Conservation (phyloP, 2,329 filamentous ascomycete genomes). For the Apiospora phragmitis region DNA sequence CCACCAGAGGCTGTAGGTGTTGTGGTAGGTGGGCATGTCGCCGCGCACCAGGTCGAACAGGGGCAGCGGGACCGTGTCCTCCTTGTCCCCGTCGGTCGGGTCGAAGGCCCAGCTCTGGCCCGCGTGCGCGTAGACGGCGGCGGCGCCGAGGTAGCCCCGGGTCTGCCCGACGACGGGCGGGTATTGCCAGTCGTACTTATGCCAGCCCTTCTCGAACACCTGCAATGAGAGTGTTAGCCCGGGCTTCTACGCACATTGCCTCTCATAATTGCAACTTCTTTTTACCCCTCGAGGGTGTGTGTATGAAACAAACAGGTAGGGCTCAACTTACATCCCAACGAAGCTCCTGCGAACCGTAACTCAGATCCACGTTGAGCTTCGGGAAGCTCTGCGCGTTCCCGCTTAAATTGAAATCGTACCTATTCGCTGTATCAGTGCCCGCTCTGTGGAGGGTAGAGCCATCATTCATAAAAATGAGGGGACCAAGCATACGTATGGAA, state of each 20-base stretch:
- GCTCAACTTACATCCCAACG: conserved; percentile 7
- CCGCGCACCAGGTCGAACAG: background rate
- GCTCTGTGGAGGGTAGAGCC: too few species aligned
- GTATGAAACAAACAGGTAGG: too few species aligned
- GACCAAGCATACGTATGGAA: background rate
- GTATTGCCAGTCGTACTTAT: conserved; percentile 4
- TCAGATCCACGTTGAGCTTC: background rate
- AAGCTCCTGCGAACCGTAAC: background rate
- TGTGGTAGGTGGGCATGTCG: background rate
- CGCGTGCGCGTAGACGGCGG: background rate
- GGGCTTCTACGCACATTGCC: too few species aligned
- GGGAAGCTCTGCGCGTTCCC: background rate
- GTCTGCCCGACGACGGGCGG: background rate
- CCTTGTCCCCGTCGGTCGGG: background rate
- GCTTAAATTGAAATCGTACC: background rate
- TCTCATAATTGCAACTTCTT: too few species aligned
- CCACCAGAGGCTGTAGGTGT: background rate
- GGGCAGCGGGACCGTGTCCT: background rate
- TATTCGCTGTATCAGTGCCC: background rate
- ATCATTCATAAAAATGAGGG: too few species aligned
- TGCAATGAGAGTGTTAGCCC: background rate
- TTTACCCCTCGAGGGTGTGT: too few species aligned
- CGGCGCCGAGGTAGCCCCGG: background rate
- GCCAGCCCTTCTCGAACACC: background rate
- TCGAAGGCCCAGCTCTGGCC: background rate